Conservation (phyloP, 495 filamentous ascomycete species). For the Tuber brumale region DNA sequence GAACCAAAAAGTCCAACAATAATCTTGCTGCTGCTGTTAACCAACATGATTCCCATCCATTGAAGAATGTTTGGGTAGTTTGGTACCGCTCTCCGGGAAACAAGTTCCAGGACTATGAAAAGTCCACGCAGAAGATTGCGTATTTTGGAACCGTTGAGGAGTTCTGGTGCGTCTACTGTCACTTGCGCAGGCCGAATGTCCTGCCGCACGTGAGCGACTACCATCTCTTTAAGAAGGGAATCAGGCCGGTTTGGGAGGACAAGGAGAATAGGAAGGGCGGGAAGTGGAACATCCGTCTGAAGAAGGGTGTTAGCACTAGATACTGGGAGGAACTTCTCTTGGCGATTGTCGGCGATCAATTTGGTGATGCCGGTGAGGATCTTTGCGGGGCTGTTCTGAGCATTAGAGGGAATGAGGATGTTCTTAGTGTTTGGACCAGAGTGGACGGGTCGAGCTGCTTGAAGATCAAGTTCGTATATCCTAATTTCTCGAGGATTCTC, state of each 20-base stretch:
- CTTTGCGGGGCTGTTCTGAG: conserved; percentile 91
- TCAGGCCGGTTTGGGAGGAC: conserved; percentile 97
- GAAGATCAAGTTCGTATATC: conserved; percentile 74
- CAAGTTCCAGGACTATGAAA: conserved; percentile 93
- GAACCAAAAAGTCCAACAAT: conserved; percentile 56
- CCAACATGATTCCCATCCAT: conserved; percentile 48
- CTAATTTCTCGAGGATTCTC: not conserved
- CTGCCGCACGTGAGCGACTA: conserved; percentile 94
- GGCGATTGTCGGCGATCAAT: conserved; percentile 89
- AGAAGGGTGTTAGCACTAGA: conserved; percentile 92
- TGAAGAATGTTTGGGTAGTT: conserved; percentile 89
- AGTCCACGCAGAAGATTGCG: conserved; percentile 82
- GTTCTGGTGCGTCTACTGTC: conserved; percentile 86
- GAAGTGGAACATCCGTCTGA: conserved; percentile 92
- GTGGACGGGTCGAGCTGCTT: conserved; percentile 87
- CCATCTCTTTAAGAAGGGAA: conserved; percentile 95
- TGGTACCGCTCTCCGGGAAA: conserved; percentile 89
- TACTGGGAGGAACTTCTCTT: conserved; percentile 97
- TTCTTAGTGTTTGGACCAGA: conserved; percentile 94
- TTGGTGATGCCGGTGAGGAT: conserved; percentile 86
- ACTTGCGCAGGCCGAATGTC: conserved; percentile 80
- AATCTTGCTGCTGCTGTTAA: conserved; percentile 44
- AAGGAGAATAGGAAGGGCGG: conserved; percentile 92
- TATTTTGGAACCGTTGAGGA: conserved; percentile 75
- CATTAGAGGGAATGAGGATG: conserved; percentile 90